These are phyloP conservation scores for Phialemoniopsis sp. DNA, from an alignment of 2,329 filamentous ascomycete species.

Conservation along the genomic window DNA sequence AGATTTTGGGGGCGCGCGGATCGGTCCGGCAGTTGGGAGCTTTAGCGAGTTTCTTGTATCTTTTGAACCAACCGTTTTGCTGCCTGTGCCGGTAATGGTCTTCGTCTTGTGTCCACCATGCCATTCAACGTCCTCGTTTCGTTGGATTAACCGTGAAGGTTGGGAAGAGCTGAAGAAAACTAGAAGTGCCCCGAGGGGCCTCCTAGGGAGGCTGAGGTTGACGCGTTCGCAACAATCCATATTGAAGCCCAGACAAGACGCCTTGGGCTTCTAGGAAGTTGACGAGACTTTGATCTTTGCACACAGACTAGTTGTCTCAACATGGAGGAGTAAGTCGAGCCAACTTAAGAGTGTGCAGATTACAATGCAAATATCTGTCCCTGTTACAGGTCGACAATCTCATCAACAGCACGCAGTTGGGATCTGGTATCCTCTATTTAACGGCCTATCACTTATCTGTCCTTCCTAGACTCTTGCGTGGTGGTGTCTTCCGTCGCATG, in stretches of 20 bases:
- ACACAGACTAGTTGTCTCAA: slow-evolving; percentile 96
- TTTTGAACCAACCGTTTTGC: too few relatives aligned
- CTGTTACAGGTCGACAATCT: too few relatives aligned
- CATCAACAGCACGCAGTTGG: neutral
- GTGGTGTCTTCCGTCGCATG: slow-evolving; percentile 14
- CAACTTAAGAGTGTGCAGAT: slow-evolving; percentile 96
- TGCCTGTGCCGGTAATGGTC: neutral
- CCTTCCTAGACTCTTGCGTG: slow-evolving; percentile 15
- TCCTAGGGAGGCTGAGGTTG: slow-evolving; percentile 15
- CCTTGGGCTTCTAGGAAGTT: slow-evolving; percentile 31
- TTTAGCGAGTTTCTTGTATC: too few relatives aligned
- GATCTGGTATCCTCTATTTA: neutral
- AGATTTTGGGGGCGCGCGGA: too few relatives aligned
- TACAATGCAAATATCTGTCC: neutral
- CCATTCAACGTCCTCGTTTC: slow-evolving; percentile 8
- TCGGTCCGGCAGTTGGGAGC: too few relatives aligned
- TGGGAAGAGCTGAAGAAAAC: slow-evolving; percentile 17
- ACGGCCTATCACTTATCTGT: slow-evolving; percentile 8
- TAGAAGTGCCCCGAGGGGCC: slow-evolving; percentile 14
- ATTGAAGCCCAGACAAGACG: slow-evolving; percentile 44
- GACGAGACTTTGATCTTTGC: slow-evolving; percentile 65
- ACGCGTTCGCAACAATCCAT: slow-evolving; percentile 27
- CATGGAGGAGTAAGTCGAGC: slow-evolving; percentile 72
- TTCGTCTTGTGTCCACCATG: slow-evolving; percentile 10
- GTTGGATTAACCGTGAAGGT: slow-evolving; percentile 7